phyloP scores from a whole-genome alignment of 371 early-diverging fungal genomes.

The Haplosporangium sp. region DNA sequence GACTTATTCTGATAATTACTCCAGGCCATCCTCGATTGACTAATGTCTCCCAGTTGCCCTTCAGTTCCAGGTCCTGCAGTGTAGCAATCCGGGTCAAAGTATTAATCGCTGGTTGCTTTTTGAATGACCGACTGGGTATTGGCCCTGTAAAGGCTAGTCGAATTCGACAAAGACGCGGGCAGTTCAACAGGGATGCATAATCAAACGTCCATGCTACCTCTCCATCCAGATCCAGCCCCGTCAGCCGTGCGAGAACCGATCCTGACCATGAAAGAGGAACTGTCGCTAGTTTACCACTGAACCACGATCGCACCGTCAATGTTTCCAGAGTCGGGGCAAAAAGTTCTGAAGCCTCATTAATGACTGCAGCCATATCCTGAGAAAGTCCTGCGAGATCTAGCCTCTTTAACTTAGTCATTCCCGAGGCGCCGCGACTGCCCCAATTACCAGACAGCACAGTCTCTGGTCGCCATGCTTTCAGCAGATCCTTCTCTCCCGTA shows the following conservation, averaged over 20 bases:
- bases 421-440: not conserved
- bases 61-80: constrained; percentile 37
- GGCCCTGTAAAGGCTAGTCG: constrained; percentile 48
- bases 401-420: constrained; percentile 19
- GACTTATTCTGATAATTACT: constrained; percentile 15
- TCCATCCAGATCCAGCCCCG: constrained; percentile 38
- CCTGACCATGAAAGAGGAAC: constrained; percentile 36
- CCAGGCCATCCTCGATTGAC: constrained; percentile 38
- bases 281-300: constrained; percentile 28
- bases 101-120: constrained; percentile 40
- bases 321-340: constrained; percentile 35
- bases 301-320: constrained; percentile 41
- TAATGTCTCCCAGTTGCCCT: constrained; percentile 50
- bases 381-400: constrained; percentile 34
- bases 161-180: constrained; percentile 31
- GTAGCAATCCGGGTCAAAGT: constrained; percentile 13
- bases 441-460: no score
- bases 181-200: constrained; percentile 27
- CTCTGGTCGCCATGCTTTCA: constrained; percentile 33
- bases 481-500: constrained; percentile 14
- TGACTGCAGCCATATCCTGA: constrained; percentile 21
- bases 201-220: constrained; percentile 54
- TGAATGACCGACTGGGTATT: constrained; percentile 38
- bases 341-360: constrained; percentile 39
- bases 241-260: constrained; percentile 16